Base-by-base conservation (phyloP, 495 filamentous ascomycete genomes). In the Aspergillus sclerotiicarbonarius region DNA sequence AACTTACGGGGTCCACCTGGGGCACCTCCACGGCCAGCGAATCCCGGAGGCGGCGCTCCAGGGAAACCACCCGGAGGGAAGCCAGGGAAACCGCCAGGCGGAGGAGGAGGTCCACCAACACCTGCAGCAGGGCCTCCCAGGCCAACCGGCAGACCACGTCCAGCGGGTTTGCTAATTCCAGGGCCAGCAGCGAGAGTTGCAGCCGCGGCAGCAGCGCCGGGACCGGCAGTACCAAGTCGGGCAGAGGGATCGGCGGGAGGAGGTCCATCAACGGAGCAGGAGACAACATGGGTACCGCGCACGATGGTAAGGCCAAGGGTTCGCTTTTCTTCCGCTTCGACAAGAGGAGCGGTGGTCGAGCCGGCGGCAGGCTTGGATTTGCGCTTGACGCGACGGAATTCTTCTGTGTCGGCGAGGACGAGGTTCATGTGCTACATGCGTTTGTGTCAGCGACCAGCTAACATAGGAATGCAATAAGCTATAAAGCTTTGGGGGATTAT, bases 391-490 rank as follows among this genome's bases (percentile, higher is more conserved):
- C 89, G 89, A 66, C 94, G 92, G 75, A 97, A 98, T 75, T 99
- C 94, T 83, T 99, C 94, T 68, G 95, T 97, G 68, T 99, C 94
- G 70, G 93, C 95, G 48, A 99, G 86, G 58, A 99, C 94, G 59
- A 99, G 86, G 74, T 99, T 99, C 95, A 98, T 97, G 73, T 98
- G 94, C 91, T 97, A 59, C 48, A 46, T 39, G 56, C 48, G 44
- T 45, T 58, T 25, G 31, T 67, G 59, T 74, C 58, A 75, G 64
- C 51, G 37, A 0, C 35, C 10, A 13, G n/a, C 25, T 30, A 33
- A 20, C 32, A 4, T 4, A 18, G 32, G 39, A 33, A 0, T n/a
- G n/a, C 16, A 32, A 41, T 6, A n/a, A 15, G 30, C 3, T 31
- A 10, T 9, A 12, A 15, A 32, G 32, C 35, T 52, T 30, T 3